Percentiles rank a stretch among this genome's conserved stretches.
Conservation (phyloP, 2,329 filamentous ascomycete species). For the Biscogniauxia marginata region DNA sequence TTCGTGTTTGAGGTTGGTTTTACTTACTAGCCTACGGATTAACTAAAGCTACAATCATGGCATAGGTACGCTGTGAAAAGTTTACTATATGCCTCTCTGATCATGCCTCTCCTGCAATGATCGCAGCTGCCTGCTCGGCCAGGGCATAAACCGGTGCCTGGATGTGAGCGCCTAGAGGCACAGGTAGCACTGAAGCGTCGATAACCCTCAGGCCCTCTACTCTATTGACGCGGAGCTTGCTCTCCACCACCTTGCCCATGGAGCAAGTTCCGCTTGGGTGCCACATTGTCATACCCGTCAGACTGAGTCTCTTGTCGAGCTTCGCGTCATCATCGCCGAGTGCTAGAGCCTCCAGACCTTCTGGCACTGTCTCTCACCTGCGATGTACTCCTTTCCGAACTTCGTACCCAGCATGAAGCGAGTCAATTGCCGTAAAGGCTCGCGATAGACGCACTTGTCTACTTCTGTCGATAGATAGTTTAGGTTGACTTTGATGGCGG, state of each 20-base stretch:
- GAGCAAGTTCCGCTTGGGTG: slow-evolving; percentile 31
- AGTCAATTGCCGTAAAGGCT: slow-evolving; percentile 24
- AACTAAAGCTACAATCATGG: neutral
- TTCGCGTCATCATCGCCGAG: slow-evolving; percentile 26
- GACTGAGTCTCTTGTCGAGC: slow-evolving; percentile 26
- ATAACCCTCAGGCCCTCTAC: slow-evolving; percentile 38
- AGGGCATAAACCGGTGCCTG: slow-evolving; percentile 53
- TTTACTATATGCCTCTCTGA: neutral
- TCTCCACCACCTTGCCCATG: slow-evolving; percentile 39
- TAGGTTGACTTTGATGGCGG: slow-evolving; percentile 25
- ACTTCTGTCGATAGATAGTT: slow-evolving; percentile 30
- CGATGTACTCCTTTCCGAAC: slow-evolving; percentile 24
- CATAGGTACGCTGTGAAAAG: neutral
- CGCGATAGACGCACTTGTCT: slow-evolving; percentile 27
- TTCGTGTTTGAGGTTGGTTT: no score
- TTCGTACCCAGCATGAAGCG: slow-evolving; percentile 21
- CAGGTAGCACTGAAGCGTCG: slow-evolving; percentile 39
- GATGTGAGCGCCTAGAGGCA: slow-evolving; percentile 45
- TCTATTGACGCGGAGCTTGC: slow-evolving; percentile 37
- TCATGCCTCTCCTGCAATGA: slow-evolving; percentile 31
- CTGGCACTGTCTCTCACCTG: slow-evolving; percentile 18
- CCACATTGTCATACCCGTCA: slow-evolving; percentile 22
- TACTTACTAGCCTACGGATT: neutral
- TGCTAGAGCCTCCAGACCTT: slow-evolving; percentile 15
- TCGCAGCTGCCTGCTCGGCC: slow-evolving; percentile 58